Base-by-base conservation (phyloP, 352 stramenopile species). In the Blastocystis sp. region DNA sequence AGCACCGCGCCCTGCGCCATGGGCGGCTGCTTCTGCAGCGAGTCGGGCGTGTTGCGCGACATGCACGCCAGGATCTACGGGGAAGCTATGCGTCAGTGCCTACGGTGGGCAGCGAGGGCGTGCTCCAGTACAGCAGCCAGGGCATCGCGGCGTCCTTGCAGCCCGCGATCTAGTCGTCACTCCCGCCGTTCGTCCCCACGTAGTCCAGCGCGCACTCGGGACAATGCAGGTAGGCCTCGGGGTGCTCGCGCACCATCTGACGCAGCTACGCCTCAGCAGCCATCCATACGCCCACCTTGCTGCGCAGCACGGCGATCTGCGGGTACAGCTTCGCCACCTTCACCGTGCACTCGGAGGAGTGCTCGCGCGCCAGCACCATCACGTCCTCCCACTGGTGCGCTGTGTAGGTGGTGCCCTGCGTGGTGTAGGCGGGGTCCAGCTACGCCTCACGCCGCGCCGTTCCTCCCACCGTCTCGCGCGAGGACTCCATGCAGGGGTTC, bases 61-160 rank as follows among this genome's bases (percentile, higher is more conserved):
- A 87, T 87, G 4, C 43, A 28, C 9, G 38, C 62, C 17, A 87
- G 7, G n/a, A 87, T n/a, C 62, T 87, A 87, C 1, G 10, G 24
- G 38, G 62, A 24, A 45, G 19, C 1, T 28, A 3, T 3, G 9
- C 21, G 14, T 21, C 1, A 79, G 1, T 74, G 3, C 7, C 28
- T 57, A 87, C 77, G 38, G 77, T 87, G 3, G 77, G 60, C 10
- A 87, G 43, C 6, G 52, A 45, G 0, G 77, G 62, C 10, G 45
- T 21, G 24, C 52, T 77, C 77, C 77, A 87, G 38, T 87, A 87
- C 0, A 87, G 77, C 0, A 87, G 77, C 62, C 62, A 87, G 9
- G 34, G 77, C 28, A 40, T 77, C 11, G 52, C 43, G 3, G 62
- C 38, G 38, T 76, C 52, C 14, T 10, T 42, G 1, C 4, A 14